A percentile compares a stretch with the other conserved stretches of the same genome.
These are phyloP conservation scores for Phyllosticta citribraziliensis DNA, from an alignment of 2,329 filamentous ascomycete species.

Conservation along the genomic window DNA sequence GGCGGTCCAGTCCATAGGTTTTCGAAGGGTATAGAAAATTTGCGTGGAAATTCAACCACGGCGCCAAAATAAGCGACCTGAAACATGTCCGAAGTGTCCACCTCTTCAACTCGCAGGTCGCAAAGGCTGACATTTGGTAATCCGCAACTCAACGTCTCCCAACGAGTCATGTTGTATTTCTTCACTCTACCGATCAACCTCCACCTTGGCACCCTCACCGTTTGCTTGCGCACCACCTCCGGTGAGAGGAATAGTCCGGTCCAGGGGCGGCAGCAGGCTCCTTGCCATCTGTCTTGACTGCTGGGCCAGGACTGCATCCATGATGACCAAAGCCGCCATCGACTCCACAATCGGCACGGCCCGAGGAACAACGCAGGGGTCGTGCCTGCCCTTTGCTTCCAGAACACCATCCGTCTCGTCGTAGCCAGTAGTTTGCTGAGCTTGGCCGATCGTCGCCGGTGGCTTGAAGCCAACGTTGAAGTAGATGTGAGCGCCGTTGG, in stretches of 20 bases:
- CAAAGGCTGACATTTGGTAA: background rate
- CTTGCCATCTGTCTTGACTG: slow-evolving; percentile 44
- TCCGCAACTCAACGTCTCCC: background rate
- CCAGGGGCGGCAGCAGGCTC: slow-evolving; percentile 28
- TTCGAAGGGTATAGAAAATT: background rate
- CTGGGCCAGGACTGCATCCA: slow-evolving; percentile 81
- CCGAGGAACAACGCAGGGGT: slow-evolving; percentile 83
- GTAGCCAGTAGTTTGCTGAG: slow-evolving; percentile 69
- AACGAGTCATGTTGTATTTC: background rate
- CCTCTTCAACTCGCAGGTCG: background rate
- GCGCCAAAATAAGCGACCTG: background rate
- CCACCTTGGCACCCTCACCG: slow-evolving; percentile 4
- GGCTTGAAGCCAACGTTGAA: slow-evolving; percentile 95
- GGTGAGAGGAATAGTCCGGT: slow-evolving; percentile 26
- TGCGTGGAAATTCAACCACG: background rate
- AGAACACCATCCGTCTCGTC: slow-evolving; percentile 64
- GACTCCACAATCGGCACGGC: slow-evolving; percentile 83
- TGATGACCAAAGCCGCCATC: slow-evolving; percentile 80
- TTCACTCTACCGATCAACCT: slow-evolving; percentile 2
- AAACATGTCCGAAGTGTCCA: background rate
- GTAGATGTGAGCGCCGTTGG: slow-evolving; percentile 87
- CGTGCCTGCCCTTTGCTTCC: slow-evolving; percentile 87
- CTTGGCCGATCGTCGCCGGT: slow-evolving; percentile 82
- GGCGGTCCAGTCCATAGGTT: background rate
- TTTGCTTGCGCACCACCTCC: slow-evolving; percentile 8